Percentiles rank a stretch among this genome's conserved stretches.
Conservation (phyloP, 2,329 filamentous ascomycete genomes). For the Sporothrix schenckii region DNA sequence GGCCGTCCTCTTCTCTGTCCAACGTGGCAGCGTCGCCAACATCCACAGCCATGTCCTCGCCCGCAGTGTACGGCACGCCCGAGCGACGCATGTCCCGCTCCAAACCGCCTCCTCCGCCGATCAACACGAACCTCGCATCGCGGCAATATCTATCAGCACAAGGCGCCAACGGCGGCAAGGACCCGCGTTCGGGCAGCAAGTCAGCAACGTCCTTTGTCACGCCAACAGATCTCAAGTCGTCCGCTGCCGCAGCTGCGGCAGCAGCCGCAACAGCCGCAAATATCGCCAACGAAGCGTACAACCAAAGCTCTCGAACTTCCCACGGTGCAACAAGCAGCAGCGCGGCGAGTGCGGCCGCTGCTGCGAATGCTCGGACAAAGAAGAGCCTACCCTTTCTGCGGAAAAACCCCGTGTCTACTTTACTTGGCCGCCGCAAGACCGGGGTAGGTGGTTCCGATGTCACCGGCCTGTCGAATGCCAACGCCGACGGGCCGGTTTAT, state of each 20-base stretch:
- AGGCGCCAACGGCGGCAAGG: conserved; percentile 14
- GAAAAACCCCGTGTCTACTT: conserved; percentile 62
- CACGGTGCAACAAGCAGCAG: conserved; percentile 44
- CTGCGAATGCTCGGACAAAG: conserved; percentile 52
- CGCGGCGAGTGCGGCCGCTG: conserved; percentile 46
- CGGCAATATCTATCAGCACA: conserved; percentile 38
- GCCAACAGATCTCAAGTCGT: conserved; percentile 53
- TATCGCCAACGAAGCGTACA: conserved; percentile 46
- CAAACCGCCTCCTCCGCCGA: conserved; percentile 45
- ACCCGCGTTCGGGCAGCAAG: conserved; percentile 37
- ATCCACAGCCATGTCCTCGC: not conserved
- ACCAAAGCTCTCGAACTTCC: conserved; percentile 43
- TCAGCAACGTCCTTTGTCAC: conserved; percentile 52
- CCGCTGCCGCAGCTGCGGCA: conserved; percentile 46
- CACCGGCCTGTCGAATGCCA: conserved; percentile 47
- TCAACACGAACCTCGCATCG: conserved; percentile 44
- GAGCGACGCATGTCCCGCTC: conserved; percentile 40
- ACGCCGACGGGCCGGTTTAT: conserved; percentile 54
- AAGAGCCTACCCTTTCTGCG: conserved; percentile 59
- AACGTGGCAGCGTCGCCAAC: conserved; percentile 24
- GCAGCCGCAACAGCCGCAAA: conserved; percentile 49
- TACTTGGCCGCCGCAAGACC: conserved; percentile 60
- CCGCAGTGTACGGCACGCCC: conserved; percentile 32
- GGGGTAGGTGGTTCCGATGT: conserved; percentile 54
- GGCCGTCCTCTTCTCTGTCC: conserved; percentile 11